Conservation (phyloP, 192 early-diverging fungal genomes). For the Mortierella claussenii region DNA sequence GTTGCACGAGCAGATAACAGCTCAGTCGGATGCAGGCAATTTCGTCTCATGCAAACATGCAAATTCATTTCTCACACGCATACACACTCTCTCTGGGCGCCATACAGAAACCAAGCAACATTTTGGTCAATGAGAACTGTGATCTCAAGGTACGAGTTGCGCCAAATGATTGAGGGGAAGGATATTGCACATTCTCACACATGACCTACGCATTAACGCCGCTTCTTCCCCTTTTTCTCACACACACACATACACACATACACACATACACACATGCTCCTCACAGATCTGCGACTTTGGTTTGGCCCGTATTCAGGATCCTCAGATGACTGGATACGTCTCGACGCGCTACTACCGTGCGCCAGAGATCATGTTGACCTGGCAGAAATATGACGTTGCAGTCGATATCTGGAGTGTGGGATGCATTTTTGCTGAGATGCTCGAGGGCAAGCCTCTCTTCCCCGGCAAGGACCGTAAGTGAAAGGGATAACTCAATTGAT, state of each 20-base stretch:
- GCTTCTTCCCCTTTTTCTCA: no score
- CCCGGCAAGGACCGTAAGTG: slow-evolving; percentile 92
- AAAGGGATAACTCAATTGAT: neutral
- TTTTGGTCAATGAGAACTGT: slow-evolving; percentile 97
- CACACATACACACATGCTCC: neutral
- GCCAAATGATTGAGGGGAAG: neutral
- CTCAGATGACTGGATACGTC: slow-evolving; percentile 98
- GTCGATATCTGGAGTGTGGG: slow-evolving; percentile 97
- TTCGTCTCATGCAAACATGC: no score
- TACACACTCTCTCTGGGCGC: neutral
- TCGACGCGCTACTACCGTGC: slow-evolving; percentile 99
- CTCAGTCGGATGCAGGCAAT: no score
- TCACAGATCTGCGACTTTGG: slow-evolving; percentile 93
- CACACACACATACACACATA: no score
- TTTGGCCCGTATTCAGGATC: slow-evolving; percentile 92
- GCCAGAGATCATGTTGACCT: slow-evolving; percentile 98
- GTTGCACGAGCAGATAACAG: no score
- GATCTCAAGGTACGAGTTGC: slow-evolving; percentile 78
- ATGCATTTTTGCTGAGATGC: slow-evolving; percentile 96
- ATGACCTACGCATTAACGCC: neutral
- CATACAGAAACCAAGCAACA: slow-evolving; percentile 81
- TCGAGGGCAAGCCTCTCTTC: slow-evolving; percentile 94
- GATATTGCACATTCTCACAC: no score
- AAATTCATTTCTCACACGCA: no score
- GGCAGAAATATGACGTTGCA: slow-evolving; percentile 97